These are phyloP conservation scores for Chaetomidium leptoderma DNA, from an alignment of 495 filamentous ascomycete genomes.

Conservation along the genomic window DNA sequence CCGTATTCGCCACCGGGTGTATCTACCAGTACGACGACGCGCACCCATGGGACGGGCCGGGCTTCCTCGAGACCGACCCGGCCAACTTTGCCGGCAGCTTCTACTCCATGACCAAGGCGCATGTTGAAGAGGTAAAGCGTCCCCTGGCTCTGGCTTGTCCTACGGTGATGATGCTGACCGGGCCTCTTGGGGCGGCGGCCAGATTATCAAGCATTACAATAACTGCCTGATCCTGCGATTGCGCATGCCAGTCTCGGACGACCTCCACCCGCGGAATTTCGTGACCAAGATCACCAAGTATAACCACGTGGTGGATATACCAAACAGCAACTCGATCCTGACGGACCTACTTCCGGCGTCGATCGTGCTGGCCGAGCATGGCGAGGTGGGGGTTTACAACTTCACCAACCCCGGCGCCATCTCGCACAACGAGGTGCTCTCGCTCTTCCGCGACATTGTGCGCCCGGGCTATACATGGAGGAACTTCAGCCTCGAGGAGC, in stretches of 20 bases:
- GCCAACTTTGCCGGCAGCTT: conserved; percentile 63
- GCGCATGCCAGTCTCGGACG: conserved; percentile 66
- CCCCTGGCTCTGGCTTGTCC: background rate
- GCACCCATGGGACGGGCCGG: conserved; percentile 55
- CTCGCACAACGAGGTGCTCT: conserved; percentile 62
- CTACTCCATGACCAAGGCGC: conserved; percentile 62
- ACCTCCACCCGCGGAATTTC: conserved; percentile 61
- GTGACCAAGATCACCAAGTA: conserved; percentile 65
- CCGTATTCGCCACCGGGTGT: conserved; percentile 63
- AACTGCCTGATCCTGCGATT: conserved; percentile 59
- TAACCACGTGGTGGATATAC: conserved; percentile 59
- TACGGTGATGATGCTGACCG: background rate
- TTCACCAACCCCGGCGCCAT: conserved; percentile 66
- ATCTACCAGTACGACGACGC: conserved; percentile 58
- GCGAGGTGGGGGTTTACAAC: conserved; percentile 61
- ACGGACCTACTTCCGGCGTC: conserved; percentile 59
- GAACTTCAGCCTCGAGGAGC: conserved; percentile 63
- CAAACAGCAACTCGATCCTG: conserved; percentile 64
- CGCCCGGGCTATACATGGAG: conserved; percentile 59
- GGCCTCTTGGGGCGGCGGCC: background rate
- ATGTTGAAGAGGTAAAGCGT: conserved; percentile 54
- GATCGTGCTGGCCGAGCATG: conserved; percentile 55
- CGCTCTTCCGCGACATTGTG: conserved; percentile 58
- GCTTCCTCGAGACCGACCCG: conserved; percentile 57
- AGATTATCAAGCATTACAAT: conserved; percentile 58